phyloP scores from a whole-genome alignment of 768 basidiomycete genomes.

The Termitomyces sp. region DNA sequence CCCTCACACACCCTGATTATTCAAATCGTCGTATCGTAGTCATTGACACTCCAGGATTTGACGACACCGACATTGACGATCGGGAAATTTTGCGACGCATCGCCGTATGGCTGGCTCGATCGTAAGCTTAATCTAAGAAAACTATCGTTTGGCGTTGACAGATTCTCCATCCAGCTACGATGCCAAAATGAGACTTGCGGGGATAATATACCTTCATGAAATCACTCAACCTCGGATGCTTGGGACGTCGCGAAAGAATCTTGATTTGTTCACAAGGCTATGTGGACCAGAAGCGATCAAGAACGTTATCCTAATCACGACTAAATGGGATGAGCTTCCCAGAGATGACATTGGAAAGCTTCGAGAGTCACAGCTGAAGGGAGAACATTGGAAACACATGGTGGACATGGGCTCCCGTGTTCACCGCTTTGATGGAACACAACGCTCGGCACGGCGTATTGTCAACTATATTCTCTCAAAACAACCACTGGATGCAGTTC shows the following conservation, averaged over 20 bases:
- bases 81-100: constrained; percentile 18
- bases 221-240: constrained; percentile 37
- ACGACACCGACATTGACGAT: constrained; percentile 19
- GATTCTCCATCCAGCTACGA: constrained; percentile 18
- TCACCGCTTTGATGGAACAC: constrained; percentile 11
- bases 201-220: constrained; percentile 26
- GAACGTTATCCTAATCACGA: constrained; percentile 47
- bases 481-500: constrained; percentile 10
- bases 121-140: constrained; percentile 5
- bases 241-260: constrained; percentile 40
- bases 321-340: constrained; percentile 41
- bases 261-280: constrained; percentile 45
- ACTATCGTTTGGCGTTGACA: background rate
- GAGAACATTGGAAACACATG: constrained; percentile 16
- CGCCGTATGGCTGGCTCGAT: constrained; percentile 19
- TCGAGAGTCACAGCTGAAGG: constrained; percentile 13
- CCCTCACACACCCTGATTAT: constrained; percentile 13
- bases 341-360: constrained; percentile 3
- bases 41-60: constrained; percentile 22
- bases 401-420: constrained; percentile 12
- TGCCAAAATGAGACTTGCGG: constrained; percentile 22
- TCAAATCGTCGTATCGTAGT: constrained; percentile 16
- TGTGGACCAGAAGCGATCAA: constrained; percentile 41
- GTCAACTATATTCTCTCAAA: constrained; percentile 13
- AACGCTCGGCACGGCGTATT: constrained; percentile 12